Percentiles rank a stretch among this genome's conserved stretches.
phyloP scores from a whole-genome alignment of 495 filamentous ascomycete species.

The Friedmanniomyces simplex region DNA sequence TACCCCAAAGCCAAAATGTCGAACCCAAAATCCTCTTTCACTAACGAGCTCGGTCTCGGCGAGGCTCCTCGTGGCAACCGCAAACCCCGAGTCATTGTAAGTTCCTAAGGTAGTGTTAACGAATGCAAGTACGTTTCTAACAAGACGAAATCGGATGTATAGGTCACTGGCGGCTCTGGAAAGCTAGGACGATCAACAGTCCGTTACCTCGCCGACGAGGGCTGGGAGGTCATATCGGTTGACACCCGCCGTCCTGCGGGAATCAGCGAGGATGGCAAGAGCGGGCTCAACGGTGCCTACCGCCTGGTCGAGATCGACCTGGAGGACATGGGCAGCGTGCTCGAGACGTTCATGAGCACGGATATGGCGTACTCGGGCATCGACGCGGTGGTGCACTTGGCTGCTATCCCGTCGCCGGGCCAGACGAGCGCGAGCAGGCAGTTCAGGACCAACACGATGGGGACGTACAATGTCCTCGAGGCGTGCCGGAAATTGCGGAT shows the following conservation, averaged over 20 bases:
- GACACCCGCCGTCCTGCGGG: slow-evolving; percentile 11
- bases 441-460: slow-evolving; percentile 16
- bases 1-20: slow-evolving; percentile 12
- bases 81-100: slow-evolving; percentile 13
- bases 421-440: slow-evolving; percentile 14
- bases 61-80: slow-evolving; percentile 5
- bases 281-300: slow-evolving; percentile 13
- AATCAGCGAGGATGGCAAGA: slow-evolving; percentile 17
- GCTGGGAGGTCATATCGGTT: slow-evolving; percentile 15
- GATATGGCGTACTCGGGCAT: slow-evolving; percentile 16
- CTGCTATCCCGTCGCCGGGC: slow-evolving; percentile 13
- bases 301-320: slow-evolving; percentile 15
- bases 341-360: slow-evolving; percentile 13
- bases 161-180: slow-evolving; percentile 10
- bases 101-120: too few species aligned
- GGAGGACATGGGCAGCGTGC: slow-evolving; percentile 13
- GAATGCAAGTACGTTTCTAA: too few species aligned
- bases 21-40: slow-evolving; percentile 7
- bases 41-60: slow-evolving; percentile 13
- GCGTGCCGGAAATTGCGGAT: slow-evolving; percentile 11
- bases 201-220: slow-evolving; percentile 11
- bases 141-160: too few species aligned
- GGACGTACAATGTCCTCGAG: slow-evolving; percentile 17
- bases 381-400: slow-evolving; percentile 12
- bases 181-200: slow-evolving; percentile 13